Base-by-base conservation (phyloP, 108 stramenopile species). In the Discostella stelligeroides region DNA sequence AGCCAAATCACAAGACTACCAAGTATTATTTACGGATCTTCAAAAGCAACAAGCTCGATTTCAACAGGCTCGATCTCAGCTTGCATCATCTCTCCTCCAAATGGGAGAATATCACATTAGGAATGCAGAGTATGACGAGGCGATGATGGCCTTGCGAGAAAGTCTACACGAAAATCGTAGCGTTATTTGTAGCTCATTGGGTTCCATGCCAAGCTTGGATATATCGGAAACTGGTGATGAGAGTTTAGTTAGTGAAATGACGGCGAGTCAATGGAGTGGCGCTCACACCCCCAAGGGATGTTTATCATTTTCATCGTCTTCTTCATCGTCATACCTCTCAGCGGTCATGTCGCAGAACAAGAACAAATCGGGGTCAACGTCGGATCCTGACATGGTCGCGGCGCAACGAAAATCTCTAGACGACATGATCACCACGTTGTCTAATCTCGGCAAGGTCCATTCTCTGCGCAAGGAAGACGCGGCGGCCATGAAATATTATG, bases 41-140 rank as follows among this genome's bases (percentile, higher is more conserved):
- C 84, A 83, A 39, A 63, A 70, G 39, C 53, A 83, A 7, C 79
- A 85, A 17, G 42, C 47, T 38, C 39, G 73, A 17, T 73, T 86
- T 10, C 73, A 79, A 14, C 30, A 77, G 37, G 72, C 79, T 11
- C 58, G 85, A 51, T 61, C 81, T 0, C 74, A 80, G 12, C 61
- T 91, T 30, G 90, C 90, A 1, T 64, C 76, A 20, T 61, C 75
- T 20, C 71, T 91, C 29, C 85, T 87, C 63, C 75, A 83, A 58
- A 45, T 91, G 49, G 90, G 90, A 18, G 90, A 91, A 60, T 88
- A 88, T 76, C 88, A 91, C 45, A 83, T 88, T n/a, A 63, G 88
- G 34, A 68, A 84, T 41, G 80, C 82, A 37, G 90, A 91, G 68
- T 91, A 87, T 59, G 88, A 91, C 27, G 83, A 88, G 48, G 90